These are phyloP conservation scores for Globisporangium nagaii DNA, from an alignment of 352 stramenopile genomes.

Conservation along the genomic window DNA sequence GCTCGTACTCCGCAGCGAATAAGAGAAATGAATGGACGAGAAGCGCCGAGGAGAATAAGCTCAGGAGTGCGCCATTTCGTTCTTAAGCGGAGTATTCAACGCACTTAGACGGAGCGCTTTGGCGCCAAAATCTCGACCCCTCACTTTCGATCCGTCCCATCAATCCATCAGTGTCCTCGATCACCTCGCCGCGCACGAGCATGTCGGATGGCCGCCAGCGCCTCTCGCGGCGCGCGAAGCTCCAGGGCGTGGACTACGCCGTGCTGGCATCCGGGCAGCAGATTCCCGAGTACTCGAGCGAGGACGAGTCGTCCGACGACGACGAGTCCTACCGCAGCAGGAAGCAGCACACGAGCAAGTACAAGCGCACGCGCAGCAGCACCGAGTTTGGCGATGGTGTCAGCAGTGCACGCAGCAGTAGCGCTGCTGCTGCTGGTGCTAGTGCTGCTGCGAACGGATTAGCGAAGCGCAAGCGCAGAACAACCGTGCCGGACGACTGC, in stretches of 20 bases:
- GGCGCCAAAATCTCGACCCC: constrained; percentile 1
- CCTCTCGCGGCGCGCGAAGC: constrained; percentile 62
- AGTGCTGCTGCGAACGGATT: background rate
- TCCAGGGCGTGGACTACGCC: constrained; percentile 72
- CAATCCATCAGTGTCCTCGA: background rate
- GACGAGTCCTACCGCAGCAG: constrained; percentile 29
- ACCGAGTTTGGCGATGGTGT: background rate
- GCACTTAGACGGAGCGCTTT: background rate
- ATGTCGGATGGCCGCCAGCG: too few relatives aligned
- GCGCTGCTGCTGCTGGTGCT: background rate
- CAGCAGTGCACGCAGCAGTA: background rate
- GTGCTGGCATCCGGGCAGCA: constrained; percentile 70
- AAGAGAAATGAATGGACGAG: background rate
- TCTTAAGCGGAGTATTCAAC: background rate
- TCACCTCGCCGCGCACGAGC: too few relatives aligned
- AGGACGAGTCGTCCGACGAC: constrained; percentile 51
- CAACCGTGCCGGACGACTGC: constrained; percentile 25
- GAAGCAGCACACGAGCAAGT: background rate
- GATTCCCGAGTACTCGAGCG: constrained; percentile 76
- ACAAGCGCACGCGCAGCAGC: constrained; percentile 1
- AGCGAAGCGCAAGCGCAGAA: constrained; percentile 25
- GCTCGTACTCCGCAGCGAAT: too few relatives aligned
- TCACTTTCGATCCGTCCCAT: background rate
- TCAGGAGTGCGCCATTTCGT: too few relatives aligned
- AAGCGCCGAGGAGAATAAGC: too few relatives aligned